Evolutionary conservation across 1,284 basidiomycete genomes (phyloP).

Genomic region (Xerocomus amazonicus): DNA sequence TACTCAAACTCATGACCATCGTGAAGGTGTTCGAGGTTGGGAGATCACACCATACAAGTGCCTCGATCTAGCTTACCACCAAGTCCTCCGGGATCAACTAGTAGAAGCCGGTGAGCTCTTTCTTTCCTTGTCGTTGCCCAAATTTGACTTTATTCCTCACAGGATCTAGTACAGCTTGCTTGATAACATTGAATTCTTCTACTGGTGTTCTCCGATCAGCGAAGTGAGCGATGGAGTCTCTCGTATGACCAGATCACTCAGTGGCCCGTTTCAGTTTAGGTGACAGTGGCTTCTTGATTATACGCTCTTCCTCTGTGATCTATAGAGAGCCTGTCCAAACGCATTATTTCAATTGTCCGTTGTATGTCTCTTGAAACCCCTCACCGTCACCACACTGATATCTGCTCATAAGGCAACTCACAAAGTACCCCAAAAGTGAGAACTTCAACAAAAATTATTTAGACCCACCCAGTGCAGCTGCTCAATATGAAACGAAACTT

Average conservation of each 20-base stretch:
- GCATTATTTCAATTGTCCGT: conserved; percentile 80
- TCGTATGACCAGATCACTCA: conserved; percentile 1
- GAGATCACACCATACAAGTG: conserved; percentile 70
- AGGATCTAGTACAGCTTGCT: conserved; percentile 87
- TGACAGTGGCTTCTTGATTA: conserved; percentile 81
- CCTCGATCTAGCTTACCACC: conserved; percentile 69
- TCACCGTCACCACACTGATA: conserved; percentile 2
- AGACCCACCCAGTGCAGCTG: conserved; percentile 67
- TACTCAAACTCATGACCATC: conserved; percentile 43
- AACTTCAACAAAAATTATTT: conserved; percentile 44
- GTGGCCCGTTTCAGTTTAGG: conserved; percentile 55
- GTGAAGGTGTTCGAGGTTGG: conserved; percentile 58
- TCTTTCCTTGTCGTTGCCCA: neutral
- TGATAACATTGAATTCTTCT: conserved; percentile 73
- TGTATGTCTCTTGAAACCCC: conserved; percentile 19
- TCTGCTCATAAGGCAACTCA: conserved; percentile 52
- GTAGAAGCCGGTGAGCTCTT: conserved; percentile 66
- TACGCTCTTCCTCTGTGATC: conserved; percentile 65
- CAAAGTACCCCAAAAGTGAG: conserved; percentile 56
- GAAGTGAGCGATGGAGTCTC: conserved; percentile 54
- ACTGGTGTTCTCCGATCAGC: conserved; percentile 75
- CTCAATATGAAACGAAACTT: conserved; percentile 59
- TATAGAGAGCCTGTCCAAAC: conserved; percentile 67
- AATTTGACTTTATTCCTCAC: conserved; percentile 4
- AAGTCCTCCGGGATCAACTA: conserved; percentile 63